Base-by-base conservation (phyloP, 179 eudicot genomes). In the Pouteria campechiana region DNA sequence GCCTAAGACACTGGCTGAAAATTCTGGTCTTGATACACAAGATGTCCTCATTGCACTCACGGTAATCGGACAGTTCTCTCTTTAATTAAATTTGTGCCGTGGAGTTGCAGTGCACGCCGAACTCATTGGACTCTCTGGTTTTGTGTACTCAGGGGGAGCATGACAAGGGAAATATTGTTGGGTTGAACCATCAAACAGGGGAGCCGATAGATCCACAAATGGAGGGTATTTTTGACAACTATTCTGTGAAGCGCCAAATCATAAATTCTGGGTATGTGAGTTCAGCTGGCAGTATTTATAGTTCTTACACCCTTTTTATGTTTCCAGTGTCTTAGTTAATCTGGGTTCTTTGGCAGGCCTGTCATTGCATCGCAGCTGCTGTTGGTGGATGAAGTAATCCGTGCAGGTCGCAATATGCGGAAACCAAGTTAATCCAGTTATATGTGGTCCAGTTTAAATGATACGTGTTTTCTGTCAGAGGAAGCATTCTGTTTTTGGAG, bases 181-280 rank as follows among this genome's bases (percentile, higher is more conserved):
- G 97, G 41, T 50, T 85, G 51, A 81, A 76, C 49, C 95, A 73
- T 46, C 79, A 74, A 55, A 69, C 81, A 0, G 95, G 95, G 18
- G 93, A 85, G 49, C 93, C 89, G 9, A 74, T 89, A 29, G 95
- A 85, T 49, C 97, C 97, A n/a, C 76, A 81, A 47, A 85, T 85
- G 93, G 97, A 89, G 83, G 95, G 97, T 45, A 88, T 88, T 43
- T 88, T 80, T 25, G 97, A 88, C 70, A 88, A 88, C 32, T 88
- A 80, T 65, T 67, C 89, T 1, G 95, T 89, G 25, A 88, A 84
- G 65, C 93, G 95, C 46, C 95, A 84, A 57, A 72, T 88, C 30
- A 61, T 84, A 8, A 88, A 85, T 62, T 81, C 97, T 18, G 97
- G 84, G 97, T 88, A 74, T 42, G 76, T 41, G 25, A 3, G 46